Evolutionary conservation across 371 early-diverging fungal species (phyloP), one percentile per base, ranked within the genome.

Genomic region (Apophysomyces variabilis): DNA sequence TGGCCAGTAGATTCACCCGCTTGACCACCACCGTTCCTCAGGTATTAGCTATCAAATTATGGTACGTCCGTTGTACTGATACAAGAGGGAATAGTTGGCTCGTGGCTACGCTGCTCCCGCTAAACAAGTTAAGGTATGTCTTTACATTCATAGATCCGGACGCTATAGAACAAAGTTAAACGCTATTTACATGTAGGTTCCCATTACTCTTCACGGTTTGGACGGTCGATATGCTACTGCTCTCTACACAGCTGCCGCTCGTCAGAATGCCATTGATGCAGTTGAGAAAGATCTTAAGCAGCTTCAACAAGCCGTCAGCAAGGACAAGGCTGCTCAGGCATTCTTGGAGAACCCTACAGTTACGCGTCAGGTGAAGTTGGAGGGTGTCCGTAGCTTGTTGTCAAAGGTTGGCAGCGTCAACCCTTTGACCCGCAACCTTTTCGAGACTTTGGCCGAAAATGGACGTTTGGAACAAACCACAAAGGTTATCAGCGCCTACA

Each of bases 161-260:
- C 21, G 18, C 7, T 50, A 16, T 26, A 50, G 21, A 18, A 21
- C n/a, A 9, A 26, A 26, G 32, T 26, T 21, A 21, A 21, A 47
- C 6, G 46, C 5, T 13, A 8, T 41, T 41, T 13, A 1, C 11
- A 41, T 57, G 57, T 74, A 95, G 94, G 88, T 90, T 59, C 97
- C 97, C 37, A 65, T 95, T 56, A 85, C 88, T 46, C 87, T 98
- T 61, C 90, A 92, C 88, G 96, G 96, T 69, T 91, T 98, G 76
- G 95, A 96, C 58, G 99, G 99, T 72, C 94, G 96, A 73, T 98
- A 98, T 76, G 98, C 99, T 64, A 96, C 97, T 35, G 98, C 99
- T 50, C 89, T 98, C 64, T 98, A 90, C 90, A 87, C 93, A 60
- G 99, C 99, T 50, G 97, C 97, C 21, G 86, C 90, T 73, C 93